A percentile compares a stretch with the other conserved stretches of the same genome.
Evolutionary conservation across 2,329 filamentous ascomycete species (phyloP).

Genomic region (Arthrocladium fulminans): DNA sequence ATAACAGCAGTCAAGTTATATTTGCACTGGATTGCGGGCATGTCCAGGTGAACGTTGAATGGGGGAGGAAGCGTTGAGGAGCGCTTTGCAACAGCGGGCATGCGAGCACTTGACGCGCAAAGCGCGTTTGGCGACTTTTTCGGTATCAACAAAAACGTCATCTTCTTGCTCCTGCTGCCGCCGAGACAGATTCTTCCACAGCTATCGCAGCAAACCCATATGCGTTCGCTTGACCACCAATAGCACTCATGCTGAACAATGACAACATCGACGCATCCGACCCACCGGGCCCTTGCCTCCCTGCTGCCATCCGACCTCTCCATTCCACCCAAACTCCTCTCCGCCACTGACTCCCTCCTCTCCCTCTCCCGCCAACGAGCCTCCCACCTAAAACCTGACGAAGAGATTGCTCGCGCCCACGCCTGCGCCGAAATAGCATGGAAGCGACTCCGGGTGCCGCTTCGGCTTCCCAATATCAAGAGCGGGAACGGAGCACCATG

Average conservation of each 20-base stretch:
- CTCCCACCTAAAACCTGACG: conserved; percentile 68
- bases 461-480: conserved; percentile 69
- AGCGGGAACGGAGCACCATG: conserved; percentile 59
- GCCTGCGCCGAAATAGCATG: conserved; percentile 85
- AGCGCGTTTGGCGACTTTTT: neutral
- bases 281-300: conserved; percentile 66
- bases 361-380: conserved; percentile 73
- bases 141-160: neutral
- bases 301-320: conserved; percentile 57
- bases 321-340: conserved; percentile 47
- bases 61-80: too few relatives aligned
- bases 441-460: conserved; percentile 65
- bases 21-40: too few relatives aligned
- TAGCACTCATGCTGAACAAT: neutral
- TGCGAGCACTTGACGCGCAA: neutral
- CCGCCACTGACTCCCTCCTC: conserved; percentile 63
- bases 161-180: neutral
- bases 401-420: conserved; percentile 77
- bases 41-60: too few relatives aligned
- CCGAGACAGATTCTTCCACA: neutral
- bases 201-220: neutral
- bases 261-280: conserved; percentile 43
- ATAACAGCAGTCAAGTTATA: too few relatives aligned
- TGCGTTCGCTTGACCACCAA: neutral
- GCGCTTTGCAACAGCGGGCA: neutral